Evolutionary conservation across 345 rosid genomes (phyloP).

Genomic region (Anacardium occidentale): DNA sequence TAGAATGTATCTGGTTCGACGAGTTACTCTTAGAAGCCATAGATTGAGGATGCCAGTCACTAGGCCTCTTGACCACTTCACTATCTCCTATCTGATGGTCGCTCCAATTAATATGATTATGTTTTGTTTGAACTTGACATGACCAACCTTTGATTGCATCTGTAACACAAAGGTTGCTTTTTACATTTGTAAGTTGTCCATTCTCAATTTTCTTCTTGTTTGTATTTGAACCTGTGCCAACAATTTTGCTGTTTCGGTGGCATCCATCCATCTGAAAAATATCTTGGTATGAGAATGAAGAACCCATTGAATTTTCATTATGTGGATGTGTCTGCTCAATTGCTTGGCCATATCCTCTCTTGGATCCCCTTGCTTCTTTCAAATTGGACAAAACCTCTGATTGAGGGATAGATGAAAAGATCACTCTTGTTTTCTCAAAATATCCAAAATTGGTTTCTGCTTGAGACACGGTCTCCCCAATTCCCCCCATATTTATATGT

Average conservation of each 20-base stretch:
- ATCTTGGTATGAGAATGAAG: constrained; percentile 28
- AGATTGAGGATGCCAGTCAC: constrained; percentile 12
- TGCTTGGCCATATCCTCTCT: constrained; percentile 40
- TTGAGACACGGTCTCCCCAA: constrained; percentile 27
- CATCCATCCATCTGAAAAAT: constrained; percentile 22
- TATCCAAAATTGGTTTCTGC: constrained; percentile 24
- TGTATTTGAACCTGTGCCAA: constrained; percentile 20
- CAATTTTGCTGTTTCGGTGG: constrained; percentile 25
- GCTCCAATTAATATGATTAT: constrained; percentile 21
- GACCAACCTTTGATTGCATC: constrained; percentile 27
- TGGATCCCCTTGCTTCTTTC: constrained; percentile 40
- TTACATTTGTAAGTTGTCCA: constrained; percentile 21
- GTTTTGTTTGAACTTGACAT: constrained; percentile 24
- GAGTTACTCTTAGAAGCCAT: constrained; percentile 17
- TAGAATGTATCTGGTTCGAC: constrained; percentile 16
- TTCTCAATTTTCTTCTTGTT: constrained; percentile 46
- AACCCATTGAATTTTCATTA: constrained; percentile 22
- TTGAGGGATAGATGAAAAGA: constrained; percentile 16
- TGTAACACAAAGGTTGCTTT: constrained; percentile 25
- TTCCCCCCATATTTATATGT: constrained; percentile 19
- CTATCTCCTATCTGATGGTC: constrained; percentile 13
- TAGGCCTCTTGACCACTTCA: constrained; percentile 1
- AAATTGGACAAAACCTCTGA: constrained; percentile 24
- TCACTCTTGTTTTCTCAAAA: constrained; percentile 25
- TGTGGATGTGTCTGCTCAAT: constrained; percentile 31